Percentiles rank a stretch among this genome's conserved stretches.
Evolutionary conservation across 1,284 basidiomycete species (phyloP).

Genomic region (Mycosarcoma mackinlayi): DNA sequence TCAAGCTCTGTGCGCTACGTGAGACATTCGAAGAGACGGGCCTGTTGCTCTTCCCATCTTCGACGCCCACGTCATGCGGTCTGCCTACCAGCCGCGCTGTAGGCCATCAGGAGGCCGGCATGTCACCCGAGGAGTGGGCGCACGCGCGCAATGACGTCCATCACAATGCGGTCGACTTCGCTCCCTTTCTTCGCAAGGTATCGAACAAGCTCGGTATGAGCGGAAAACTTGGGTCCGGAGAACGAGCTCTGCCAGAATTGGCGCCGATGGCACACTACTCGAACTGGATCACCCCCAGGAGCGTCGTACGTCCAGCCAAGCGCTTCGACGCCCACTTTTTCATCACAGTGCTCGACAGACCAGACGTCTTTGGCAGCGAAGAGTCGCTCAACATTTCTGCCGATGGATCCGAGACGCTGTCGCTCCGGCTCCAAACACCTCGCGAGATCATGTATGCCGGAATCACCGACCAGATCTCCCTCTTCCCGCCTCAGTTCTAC

Average conservation of each 20-base stretch:
- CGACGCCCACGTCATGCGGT: slow-evolving; percentile 10
- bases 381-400: slow-evolving; percentile 47
- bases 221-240: slow-evolving; percentile 5
- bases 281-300: slow-evolving; percentile 62
- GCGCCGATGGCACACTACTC: slow-evolving; percentile 56
- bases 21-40: slow-evolving; percentile 65
- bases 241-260: slow-evolving; percentile 23
- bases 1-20: slow-evolving; percentile 58
- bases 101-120: slow-evolving; percentile 53
- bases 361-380: slow-evolving; percentile 44
- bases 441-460: slow-evolving; percentile 49
- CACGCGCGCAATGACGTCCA: slow-evolving; percentile 56
- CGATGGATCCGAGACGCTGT: slow-evolving; percentile 57
- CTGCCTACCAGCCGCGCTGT: slow-evolving; percentile 54
- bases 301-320: slow-evolving; percentile 59
- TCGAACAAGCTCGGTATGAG: slow-evolving; percentile 24
- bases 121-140: slow-evolving; percentile 53
- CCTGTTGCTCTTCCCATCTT: slow-evolving; percentile 52
- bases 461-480: slow-evolving; percentile 51
- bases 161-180: slow-evolving; percentile 56
- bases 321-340: slow-evolving; percentile 65
- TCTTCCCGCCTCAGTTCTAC: slow-evolving; percentile 64
- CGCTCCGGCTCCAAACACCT: slow-evolving; percentile 47
- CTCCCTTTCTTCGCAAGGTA: slow-evolving; percentile 49
- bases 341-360: slow-evolving; percentile 54